Percentiles rank a stretch among this genome's conserved stretches.
Conservation (phyloP, 495 filamentous ascomycete species). For the Talaromyces thailandensis region DNA sequence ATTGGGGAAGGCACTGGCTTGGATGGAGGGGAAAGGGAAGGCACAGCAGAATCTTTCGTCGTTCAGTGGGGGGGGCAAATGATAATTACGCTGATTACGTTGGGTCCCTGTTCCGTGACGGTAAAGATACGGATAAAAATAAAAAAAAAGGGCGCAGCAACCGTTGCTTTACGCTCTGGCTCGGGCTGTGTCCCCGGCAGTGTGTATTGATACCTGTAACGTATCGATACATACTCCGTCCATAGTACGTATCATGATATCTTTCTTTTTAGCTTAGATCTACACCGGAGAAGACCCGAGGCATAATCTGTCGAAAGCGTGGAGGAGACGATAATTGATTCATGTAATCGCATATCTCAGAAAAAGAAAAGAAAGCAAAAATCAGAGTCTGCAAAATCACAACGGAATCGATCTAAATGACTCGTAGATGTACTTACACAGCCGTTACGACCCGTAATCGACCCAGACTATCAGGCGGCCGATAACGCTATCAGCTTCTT, state of each 20-base stretch:
- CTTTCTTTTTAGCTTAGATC: not conserved
- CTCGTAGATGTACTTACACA: not conserved
- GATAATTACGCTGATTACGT: not conserved
- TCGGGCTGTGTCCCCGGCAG: not conserved
- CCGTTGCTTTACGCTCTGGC: not conserved
- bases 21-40: slow-evolving; percentile 15
- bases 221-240: not conserved
- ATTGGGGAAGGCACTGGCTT: slow-evolving; percentile 9
- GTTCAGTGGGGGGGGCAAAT: not conserved
- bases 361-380: not conserved
- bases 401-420: not conserved
- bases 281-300: not conserved
- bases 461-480: not conserved
- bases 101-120: not conserved
- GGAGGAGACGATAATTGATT: not conserved
- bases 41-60: slow-evolving; percentile 6
- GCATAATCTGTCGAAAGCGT: not conserved
- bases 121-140: not conserved
- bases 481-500: not conserved
- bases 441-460: not conserved
- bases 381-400: not conserved
- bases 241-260: not conserved
- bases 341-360: not conserved
- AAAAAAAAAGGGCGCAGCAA: not conserved
- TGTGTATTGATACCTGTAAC: not conserved